Evolutionary conservation across 495 filamentous ascomycete genomes (phyloP).

Genomic region (Corynascus novoguineensis): DNA sequence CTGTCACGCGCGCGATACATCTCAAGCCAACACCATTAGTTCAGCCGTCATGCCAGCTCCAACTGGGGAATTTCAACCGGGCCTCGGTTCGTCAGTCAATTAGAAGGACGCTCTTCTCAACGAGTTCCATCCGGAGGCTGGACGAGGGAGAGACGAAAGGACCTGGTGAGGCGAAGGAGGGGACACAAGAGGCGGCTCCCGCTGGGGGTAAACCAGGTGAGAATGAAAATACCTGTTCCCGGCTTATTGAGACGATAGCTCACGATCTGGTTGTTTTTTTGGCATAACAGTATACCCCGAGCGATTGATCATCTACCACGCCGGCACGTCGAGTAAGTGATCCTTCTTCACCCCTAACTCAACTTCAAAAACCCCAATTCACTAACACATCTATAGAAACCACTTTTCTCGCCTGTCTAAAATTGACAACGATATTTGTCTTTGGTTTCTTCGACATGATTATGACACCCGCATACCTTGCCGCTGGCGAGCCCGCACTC

Average conservation of each 20-base stretch:
- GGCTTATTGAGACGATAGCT: not conserved
- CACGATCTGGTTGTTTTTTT: not conserved
- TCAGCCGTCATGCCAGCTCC: not conserved
- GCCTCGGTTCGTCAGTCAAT: not conserved
- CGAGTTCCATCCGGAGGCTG: not conserved
- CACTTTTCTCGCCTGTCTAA: constrained; percentile 61
- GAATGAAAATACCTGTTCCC: not conserved
- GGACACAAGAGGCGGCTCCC: not conserved
- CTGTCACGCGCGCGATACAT: not conserved
- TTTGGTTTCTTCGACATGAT: constrained; percentile 58
- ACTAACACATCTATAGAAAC: constrained; percentile 28
- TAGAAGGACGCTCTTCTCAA: not conserved
- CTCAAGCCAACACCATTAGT: not conserved
- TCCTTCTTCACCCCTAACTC: not conserved
- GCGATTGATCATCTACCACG: constrained; percentile 64
- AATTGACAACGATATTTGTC: constrained; percentile 65
- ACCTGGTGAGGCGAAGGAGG: not conserved
- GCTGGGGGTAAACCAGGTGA: constrained; percentile 7
- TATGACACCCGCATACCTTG: constrained; percentile 54
- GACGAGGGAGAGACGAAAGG: not conserved
- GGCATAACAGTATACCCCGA: constrained; percentile 46
- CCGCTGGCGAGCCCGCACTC: constrained; percentile 43
- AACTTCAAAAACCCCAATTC: not conserved
- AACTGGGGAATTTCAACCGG: not conserved
- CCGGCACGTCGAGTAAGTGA: constrained; percentile 51